These are phyloP conservation scores for Pseudofabraea citricarpa DNA, from an alignment of 2,329 filamentous ascomycete species.

Conservation along the genomic window DNA sequence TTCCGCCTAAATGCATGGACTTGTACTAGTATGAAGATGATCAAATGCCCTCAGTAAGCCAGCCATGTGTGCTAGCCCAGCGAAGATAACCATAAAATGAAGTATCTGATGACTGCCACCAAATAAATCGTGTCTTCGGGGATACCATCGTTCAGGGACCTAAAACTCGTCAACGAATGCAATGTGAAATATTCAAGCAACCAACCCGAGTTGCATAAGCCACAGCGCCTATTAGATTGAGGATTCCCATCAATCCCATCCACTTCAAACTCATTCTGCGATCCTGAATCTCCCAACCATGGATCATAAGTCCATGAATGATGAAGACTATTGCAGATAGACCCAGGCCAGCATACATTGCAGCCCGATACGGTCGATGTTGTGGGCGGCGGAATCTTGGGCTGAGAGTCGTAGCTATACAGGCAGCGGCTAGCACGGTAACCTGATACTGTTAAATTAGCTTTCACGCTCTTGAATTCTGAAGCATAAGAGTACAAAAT, in stretches of 20 bases:
- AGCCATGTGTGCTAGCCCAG: conserved; percentile 17
- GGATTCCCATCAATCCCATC: neutral
- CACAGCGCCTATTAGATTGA: neutral
- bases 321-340: conserved; percentile 22
- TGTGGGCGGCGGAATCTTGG: conserved; percentile 13
- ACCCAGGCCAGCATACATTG: conserved; percentile 19
- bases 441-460: too few relatives aligned
- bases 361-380: conserved; percentile 16
- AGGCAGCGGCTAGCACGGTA: conserved; percentile 29
- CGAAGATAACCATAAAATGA: conserved; percentile 25
- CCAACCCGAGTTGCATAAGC: conserved; percentile 6
- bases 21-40: conserved; percentile 13
- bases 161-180: too few relatives aligned
- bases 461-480: too few relatives aligned
- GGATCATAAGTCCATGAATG: conserved; percentile 16
- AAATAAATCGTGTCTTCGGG: conserved; percentile 17
- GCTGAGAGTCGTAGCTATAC: conserved; percentile 25
- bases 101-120: conserved; percentile 26
- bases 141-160: conserved; percentile 25
- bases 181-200: too few relatives aligned
- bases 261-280: conserved; percentile 2
- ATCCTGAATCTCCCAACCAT: conserved; percentile 14
- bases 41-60: conserved; percentile 18
- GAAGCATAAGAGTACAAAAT: too few relatives aligned
- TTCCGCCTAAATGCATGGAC: too few relatives aligned